Percentiles rank a stretch among this genome's conserved stretches.
phyloP scores from a whole-genome alignment of 2,329 filamentous ascomycete genomes.

The Exophiala viscosa region DNA sequence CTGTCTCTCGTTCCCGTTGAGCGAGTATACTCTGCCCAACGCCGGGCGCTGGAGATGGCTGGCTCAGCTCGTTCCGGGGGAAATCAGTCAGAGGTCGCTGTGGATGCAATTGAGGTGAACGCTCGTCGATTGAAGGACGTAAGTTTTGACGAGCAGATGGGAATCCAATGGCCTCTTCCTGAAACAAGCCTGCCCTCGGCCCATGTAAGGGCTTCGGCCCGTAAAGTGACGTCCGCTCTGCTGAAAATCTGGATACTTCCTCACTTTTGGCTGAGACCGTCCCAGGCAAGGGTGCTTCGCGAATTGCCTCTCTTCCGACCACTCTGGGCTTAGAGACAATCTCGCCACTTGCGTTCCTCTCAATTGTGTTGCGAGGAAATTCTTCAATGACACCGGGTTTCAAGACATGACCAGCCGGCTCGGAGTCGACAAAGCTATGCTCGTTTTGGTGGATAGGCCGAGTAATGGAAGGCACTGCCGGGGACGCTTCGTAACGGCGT shows the following conservation, averaged over 20 bases:
- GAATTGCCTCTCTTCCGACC: slow-evolving; percentile 9
- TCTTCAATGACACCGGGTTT: slow-evolving; percentile 31
- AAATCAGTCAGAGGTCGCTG: slow-evolving; percentile 19
- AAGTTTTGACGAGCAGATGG: slow-evolving; percentile 32
- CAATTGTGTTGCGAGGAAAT: slow-evolving; percentile 21
- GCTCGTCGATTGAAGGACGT: slow-evolving; percentile 35
- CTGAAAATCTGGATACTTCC: slow-evolving; percentile 32
- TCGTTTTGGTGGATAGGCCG: slow-evolving; percentile 33
- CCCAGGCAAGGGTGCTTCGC: slow-evolving; percentile 14
- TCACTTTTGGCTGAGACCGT: slow-evolving; percentile 27
- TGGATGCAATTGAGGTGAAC: slow-evolving; percentile 24
- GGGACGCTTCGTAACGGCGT: slow-evolving; percentile 46
- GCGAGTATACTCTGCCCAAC: slow-evolving; percentile 9
- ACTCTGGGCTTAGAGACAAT: slow-evolving; percentile 19
- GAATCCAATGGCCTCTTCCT: slow-evolving; percentile 37
- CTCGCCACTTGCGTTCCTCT: slow-evolving; percentile 19
- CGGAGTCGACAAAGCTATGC: slow-evolving; percentile 35
- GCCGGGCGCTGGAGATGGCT: slow-evolving; percentile 7
- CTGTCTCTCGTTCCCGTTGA: slow-evolving; percentile 17
- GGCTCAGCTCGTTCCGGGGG: slow-evolving; percentile 8
- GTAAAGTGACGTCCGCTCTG: slow-evolving; percentile 33
- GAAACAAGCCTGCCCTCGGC: slow-evolving; percentile 44
- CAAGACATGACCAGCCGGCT: slow-evolving; percentile 35
- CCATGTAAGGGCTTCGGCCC: slow-evolving; percentile 35
- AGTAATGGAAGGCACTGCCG: slow-evolving; percentile 34